Evolutionary conservation across 108 stramenopile species (phyloP).

Genomic region (Skeletonema grethae): DNA sequence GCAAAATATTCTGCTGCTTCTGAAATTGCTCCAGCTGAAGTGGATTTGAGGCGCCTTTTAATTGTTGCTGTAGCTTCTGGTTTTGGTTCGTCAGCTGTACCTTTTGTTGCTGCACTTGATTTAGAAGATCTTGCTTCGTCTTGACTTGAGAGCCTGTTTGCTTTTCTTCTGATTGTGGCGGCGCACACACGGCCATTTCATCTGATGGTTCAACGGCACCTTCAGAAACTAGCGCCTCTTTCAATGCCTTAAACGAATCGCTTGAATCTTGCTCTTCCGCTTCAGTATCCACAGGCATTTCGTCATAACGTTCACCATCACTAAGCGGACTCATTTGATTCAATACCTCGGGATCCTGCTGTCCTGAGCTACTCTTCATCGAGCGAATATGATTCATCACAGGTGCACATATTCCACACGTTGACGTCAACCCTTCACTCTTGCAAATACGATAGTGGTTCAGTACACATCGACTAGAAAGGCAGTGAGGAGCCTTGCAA

Average conservation of each 20-base stretch:
- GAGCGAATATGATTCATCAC: slow-evolving; percentile 69
- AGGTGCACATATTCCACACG: slow-evolving; percentile 77
- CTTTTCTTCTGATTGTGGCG: background rate
- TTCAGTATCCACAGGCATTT: background rate
- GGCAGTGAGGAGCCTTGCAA: slow-evolving; percentile 75
- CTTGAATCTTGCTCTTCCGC: slow-evolving; percentile 1
- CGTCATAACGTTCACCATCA: background rate
- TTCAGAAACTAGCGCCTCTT: background rate
- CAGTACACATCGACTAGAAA: slow-evolving; percentile 77
- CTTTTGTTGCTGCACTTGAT: slow-evolving; percentile 27
- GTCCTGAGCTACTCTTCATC: slow-evolving; percentile 19
- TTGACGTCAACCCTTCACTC: slow-evolving; percentile 56
- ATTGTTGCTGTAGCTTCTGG: slow-evolving; percentile 58
- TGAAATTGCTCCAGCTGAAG: slow-evolving; percentile 60
- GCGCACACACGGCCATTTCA: background rate
- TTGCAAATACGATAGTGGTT: slow-evolving; percentile 81
- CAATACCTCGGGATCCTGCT: slow-evolving; percentile 19
- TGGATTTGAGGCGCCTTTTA: slow-evolving; percentile 29
- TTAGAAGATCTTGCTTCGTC: slow-evolving; percentile 33
- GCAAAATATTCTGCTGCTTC: slow-evolving; percentile 58
- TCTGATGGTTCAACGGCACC: background rate
- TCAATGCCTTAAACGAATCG: background rate
- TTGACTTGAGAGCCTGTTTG: background rate
- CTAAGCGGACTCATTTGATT: background rate
- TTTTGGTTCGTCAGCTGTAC: slow-evolving; percentile 52